Evolutionary conservation across 345 rosid species (phyloP).

Genomic region (Trapa incisa): DNA sequence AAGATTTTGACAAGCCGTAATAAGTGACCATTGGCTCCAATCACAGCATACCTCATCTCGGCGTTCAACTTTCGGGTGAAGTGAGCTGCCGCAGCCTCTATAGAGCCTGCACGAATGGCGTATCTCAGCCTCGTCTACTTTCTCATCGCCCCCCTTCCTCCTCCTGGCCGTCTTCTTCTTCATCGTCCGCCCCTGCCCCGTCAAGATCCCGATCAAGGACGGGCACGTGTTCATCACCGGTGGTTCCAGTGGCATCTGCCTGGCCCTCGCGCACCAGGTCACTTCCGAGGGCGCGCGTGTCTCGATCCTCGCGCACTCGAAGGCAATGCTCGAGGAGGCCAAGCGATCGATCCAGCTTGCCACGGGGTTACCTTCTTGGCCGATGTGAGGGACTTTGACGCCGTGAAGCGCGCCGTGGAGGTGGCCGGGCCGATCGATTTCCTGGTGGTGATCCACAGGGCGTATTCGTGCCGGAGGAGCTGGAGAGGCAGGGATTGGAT

Average conservation of each 20-base stretch:
- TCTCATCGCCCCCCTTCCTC: conserved; percentile 17
- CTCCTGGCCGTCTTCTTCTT: conserved; percentile 32
- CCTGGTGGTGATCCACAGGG: conserved; percentile 68
- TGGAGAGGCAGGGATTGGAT: conserved; percentile 47
- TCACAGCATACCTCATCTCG: too few relatives aligned
- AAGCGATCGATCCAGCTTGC: conserved; percentile 41
- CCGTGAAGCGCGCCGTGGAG: conserved; percentile 30
- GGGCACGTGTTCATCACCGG: conserved; percentile 88
- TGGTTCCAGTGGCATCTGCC: conserved; percentile 84
- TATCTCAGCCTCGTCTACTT: conserved; percentile 17
- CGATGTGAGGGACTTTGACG: conserved; percentile 66
- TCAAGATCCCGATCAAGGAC: conserved; percentile 45
- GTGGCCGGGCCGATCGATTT: conserved; percentile 66
- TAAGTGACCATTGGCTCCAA: too few relatives aligned
- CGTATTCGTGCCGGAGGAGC: conserved; percentile 45
- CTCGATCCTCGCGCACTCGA: conserved; percentile 63
- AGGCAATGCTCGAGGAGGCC: conserved; percentile 53
- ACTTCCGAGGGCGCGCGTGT: conserved; percentile 62
- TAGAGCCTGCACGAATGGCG: conserved; percentile 18
- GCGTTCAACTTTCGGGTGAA: not conserved
- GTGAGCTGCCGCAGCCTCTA: not conserved
- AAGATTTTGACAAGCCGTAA: too few relatives aligned
- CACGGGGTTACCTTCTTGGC: conserved; percentile 56
- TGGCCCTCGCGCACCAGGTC: conserved; percentile 64
- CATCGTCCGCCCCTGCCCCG: conserved; percentile 48